A percentile compares a stretch with the other conserved stretches of the same genome.
Evolutionary conservation across 805 yeast species (phyloP).

Genomic region (Yarrowia alimentaria): DNA sequence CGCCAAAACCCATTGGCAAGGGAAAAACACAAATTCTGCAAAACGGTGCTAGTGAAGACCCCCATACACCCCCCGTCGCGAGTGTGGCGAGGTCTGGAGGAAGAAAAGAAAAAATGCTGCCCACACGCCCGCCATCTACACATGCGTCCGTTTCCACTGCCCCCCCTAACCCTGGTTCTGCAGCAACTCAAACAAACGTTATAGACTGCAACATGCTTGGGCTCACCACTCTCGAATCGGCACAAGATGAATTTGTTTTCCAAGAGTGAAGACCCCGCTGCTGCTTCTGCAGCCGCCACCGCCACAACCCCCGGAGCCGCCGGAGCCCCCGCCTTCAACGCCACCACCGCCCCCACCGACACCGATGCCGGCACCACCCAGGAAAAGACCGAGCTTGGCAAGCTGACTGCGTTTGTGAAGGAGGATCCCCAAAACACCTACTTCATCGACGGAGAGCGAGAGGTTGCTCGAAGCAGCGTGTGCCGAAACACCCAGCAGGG

Average conservation of each 20-base stretch:
- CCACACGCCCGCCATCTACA: background rate
- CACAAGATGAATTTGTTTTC: conserved; percentile 19
- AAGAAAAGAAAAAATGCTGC: background rate
- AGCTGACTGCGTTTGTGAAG: conserved; percentile 24
- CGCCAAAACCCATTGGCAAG: too few species aligned
- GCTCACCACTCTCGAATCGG: background rate
- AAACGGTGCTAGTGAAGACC: too few species aligned
- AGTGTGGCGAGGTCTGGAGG: too few species aligned
- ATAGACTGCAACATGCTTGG: background rate
- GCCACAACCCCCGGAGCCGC: background rate
- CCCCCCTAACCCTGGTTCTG: conserved; percentile 13
- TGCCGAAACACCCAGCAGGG: conserved; percentile 27
- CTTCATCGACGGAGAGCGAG: conserved; percentile 26
- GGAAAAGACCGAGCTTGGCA: conserved; percentile 21
- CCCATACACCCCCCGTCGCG: too few species aligned
- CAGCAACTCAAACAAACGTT: conserved; percentile 11
- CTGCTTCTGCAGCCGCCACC: background rate
- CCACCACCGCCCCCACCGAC: background rate
- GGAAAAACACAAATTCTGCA: too few species aligned
- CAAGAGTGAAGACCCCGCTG: conserved; percentile 4
- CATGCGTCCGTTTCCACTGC: too few species aligned
- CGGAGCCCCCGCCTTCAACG: background rate
- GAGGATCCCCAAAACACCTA: conserved; percentile 28
- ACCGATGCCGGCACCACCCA: background rate
- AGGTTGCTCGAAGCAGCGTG: conserved; percentile 19